Evolutionary conservation across 345 rosid genomes (phyloP).

Genomic region (thale cress (Arabidopsis thaliana)): DNA sequence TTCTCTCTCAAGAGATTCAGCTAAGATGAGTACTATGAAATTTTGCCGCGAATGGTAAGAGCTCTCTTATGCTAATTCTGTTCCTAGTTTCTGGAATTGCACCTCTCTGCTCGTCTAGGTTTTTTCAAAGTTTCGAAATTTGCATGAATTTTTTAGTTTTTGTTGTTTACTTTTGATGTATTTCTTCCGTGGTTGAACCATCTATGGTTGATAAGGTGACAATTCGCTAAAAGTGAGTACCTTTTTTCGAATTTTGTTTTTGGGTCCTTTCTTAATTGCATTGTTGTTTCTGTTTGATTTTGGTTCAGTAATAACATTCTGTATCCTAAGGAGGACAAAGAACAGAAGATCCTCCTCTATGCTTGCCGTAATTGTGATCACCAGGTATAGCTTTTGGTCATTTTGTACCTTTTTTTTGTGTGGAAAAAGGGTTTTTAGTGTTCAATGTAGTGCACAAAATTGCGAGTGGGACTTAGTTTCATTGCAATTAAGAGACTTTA

Average conservation of each 20-base stretch:
- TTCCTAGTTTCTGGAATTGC: conserved; percentile 1
- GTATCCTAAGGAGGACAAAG: conserved; percentile 68
- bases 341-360: conserved; percentile 61
- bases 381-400: conserved; percentile 50
- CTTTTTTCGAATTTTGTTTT: not conserved
- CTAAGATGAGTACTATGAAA: conserved; percentile 72
- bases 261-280: not conserved
- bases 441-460: conserved; percentile 5
- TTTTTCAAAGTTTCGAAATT: not conserved
- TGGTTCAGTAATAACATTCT: conserved; percentile 68
- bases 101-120: not conserved
- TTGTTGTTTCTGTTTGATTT: conserved; percentile 19
- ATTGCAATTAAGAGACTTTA: conserved; percentile 4
- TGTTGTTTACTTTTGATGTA: not conserved
- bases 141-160: not conserved
- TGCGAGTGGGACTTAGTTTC: not conserved
- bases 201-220: conserved; percentile 11
- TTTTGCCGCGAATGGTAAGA: conserved; percentile 73
- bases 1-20: not conserved
- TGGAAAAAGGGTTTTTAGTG: conserved; percentile 7
- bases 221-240: conserved; percentile 7
- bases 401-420: not conserved
- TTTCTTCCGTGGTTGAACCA: not conserved
- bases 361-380: conserved; percentile 84
- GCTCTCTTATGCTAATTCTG: not conserved